Evolutionary conservation across 129 eudicot species (phyloP).

Genomic region (Lactuca sativa): DNA sequence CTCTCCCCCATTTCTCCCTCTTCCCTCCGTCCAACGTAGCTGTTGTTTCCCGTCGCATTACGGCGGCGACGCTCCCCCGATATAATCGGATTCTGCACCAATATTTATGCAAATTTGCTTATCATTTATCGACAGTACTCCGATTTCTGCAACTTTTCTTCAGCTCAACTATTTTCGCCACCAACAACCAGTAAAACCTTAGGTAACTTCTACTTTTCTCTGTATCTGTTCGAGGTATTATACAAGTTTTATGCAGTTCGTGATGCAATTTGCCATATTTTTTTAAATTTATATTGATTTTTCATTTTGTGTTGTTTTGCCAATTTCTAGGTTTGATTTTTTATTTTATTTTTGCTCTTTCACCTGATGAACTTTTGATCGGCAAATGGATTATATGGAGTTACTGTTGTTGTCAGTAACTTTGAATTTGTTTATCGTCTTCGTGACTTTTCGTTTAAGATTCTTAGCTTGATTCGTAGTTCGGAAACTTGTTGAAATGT

Average conservation of each 20-base stretch:
- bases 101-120: neutral
- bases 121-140: constrained; percentile 2
- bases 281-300: neutral
- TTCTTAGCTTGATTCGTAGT: constrained; percentile 25
- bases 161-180: constrained; percentile 15
- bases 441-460: constrained; percentile 15
- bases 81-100: constrained; percentile 3
- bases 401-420: neutral
- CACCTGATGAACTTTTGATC: neutral
- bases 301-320: neutral
- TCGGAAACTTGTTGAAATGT: constrained; percentile 20
- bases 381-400: neutral
- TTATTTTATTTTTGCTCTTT: neutral
- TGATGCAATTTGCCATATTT: neutral
- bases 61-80: constrained; percentile 40
- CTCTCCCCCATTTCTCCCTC: constrained; percentile 12
- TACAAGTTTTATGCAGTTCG: neutral
- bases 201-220: constrained; percentile 10
- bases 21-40: constrained; percentile 38
- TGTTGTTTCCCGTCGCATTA: constrained; percentile 54
- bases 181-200: constrained; percentile 13
- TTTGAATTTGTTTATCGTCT: constrained; percentile 16
- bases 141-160: neutral
- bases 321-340: constrained; percentile 27
- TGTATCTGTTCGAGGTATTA: constrained; percentile 10